These are phyloP conservation scores for Bassia scoparia DNA, from an alignment of 148 eudicot genomes.

Conservation along the genomic window DNA sequence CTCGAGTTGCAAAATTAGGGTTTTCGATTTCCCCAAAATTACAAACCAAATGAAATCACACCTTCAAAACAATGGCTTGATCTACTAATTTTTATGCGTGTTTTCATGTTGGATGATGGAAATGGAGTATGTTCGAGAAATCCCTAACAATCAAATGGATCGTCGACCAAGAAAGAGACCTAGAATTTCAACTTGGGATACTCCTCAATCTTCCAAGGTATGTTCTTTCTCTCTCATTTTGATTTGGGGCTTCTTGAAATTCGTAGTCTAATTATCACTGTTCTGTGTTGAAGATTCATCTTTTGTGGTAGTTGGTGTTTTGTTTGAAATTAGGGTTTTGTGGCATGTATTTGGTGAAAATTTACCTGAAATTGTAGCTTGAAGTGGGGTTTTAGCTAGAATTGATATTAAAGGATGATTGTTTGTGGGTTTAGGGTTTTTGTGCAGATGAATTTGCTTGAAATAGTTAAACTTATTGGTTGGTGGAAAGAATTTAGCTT, in stretches of 20 bases:
- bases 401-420: background rate
- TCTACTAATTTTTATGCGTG: background rate
- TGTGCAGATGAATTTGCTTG: background rate
- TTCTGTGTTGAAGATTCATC: background rate
- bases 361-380: background rate
- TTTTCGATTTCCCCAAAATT: constrained; percentile 10
- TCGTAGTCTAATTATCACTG: background rate
- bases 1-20: constrained; percentile 31
- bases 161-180: constrained; percentile 65
- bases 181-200: constrained; percentile 45
- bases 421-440: constrained; percentile 7
- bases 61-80: background rate
- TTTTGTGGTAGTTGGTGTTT: background rate
- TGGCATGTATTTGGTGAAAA: background rate
- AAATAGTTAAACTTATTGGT: background rate
- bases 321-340: constrained; percentile 11
- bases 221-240: constrained; percentile 9
- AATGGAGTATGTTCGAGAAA: constrained; percentile 48
- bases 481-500: background rate
- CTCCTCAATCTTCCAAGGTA: constrained; percentile 51
- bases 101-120: constrained; percentile 24
- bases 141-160: constrained; percentile 44
- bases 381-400: background rate
- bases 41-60: constrained; percentile 5
- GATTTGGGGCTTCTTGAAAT: background rate